Conservation (phyloP, 2,329 filamentous ascomycete species). For the Helotiales sp. region DNA sequence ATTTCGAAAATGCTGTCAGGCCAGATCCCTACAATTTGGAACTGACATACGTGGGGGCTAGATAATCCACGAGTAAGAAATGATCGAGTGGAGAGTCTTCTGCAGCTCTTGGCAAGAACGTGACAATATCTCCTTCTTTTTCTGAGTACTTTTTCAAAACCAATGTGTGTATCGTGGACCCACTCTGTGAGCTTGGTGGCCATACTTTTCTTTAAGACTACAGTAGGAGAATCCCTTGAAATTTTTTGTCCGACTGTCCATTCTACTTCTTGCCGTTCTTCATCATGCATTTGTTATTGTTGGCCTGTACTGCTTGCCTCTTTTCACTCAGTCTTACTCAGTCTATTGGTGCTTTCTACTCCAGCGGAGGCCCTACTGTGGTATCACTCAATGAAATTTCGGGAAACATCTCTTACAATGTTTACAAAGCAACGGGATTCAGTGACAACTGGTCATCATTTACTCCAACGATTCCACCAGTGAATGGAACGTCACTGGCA, state of each 20-base stretch:
- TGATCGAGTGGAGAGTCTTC: neutral
- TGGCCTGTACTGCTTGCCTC: no score
- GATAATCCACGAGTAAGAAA: neutral
- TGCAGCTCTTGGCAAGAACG: neutral
- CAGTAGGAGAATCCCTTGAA: neutral
- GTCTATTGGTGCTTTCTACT: slow-evolving; percentile 13
- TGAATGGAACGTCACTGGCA: slow-evolving; percentile 1
- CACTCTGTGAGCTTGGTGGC: neutral
- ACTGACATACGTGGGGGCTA: neutral
- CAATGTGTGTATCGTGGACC: neutral
- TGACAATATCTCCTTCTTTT: neutral
- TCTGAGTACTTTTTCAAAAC: neutral
- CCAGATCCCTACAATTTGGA: neutral
- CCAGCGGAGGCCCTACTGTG: neutral
- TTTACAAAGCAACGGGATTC: neutral
- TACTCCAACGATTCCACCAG: neutral
- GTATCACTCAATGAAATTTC: neutral
- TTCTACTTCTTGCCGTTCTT: neutral
- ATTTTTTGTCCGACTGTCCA: neutral
- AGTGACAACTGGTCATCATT: neutral
- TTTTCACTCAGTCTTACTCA: no score
- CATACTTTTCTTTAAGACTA: neutral
- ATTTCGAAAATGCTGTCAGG: neutral
- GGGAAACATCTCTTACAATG: slow-evolving; percentile 8
- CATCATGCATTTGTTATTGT: neutral